Evolutionary conservation across 2,329 filamentous ascomycete species (phyloP).

Genomic region (Neurospora sp.): DNA sequence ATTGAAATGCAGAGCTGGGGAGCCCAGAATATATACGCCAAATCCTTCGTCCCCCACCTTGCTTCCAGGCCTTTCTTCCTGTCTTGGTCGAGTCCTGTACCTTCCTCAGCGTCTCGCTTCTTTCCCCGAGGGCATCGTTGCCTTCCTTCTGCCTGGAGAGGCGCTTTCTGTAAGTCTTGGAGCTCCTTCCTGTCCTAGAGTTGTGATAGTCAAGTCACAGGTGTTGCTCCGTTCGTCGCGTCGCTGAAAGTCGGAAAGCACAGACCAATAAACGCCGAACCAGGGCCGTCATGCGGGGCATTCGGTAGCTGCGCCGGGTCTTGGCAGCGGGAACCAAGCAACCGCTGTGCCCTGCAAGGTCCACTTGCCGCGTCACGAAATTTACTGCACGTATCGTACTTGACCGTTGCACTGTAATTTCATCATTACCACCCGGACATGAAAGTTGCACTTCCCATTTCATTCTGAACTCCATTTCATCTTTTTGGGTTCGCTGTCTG

Average conservation of each 20-base stretch:
- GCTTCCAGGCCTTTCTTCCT: background rate
- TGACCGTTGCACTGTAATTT: background rate
- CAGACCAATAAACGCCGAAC: background rate
- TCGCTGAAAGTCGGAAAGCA: background rate
- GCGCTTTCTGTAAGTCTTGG: background rate
- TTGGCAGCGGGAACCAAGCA: background rate
- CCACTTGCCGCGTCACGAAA: conserved; percentile 2
- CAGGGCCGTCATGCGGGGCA: background rate
- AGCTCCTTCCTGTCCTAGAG: background rate
- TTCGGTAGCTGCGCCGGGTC: background rate
- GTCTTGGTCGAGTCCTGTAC: background rate
- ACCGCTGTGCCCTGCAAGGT: background rate
- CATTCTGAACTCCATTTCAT: background rate
- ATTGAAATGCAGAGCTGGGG: background rate
- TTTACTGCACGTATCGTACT: background rate
- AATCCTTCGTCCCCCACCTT: background rate
- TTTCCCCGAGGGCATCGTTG: background rate
- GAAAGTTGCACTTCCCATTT: background rate
- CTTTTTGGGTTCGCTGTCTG: background rate
- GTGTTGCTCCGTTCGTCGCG: background rate
- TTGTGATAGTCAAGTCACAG: background rate
- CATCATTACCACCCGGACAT: background rate
- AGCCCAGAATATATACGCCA: background rate
- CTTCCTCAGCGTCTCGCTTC: background rate
- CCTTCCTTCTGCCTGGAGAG: background rate